A percentile compares a stretch with the other conserved stretches of the same genome.
Evolutionary conservation across 352 stramenopile genomes (phyloP).

Genomic region (Phytophthora parvispora): DNA sequence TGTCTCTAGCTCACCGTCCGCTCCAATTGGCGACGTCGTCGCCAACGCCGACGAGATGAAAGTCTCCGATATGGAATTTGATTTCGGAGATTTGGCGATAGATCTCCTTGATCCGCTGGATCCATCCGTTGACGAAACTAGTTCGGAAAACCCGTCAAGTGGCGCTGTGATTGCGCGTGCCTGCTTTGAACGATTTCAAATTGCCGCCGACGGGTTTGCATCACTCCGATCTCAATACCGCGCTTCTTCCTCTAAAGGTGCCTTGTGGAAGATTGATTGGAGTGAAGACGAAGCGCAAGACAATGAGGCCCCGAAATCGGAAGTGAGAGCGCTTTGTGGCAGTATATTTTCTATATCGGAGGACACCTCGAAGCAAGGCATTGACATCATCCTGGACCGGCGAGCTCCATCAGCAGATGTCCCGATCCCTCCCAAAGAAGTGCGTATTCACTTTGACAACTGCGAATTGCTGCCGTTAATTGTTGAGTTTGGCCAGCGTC

Average conservation of each 20-base stretch:
- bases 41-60: conserved; percentile 55
- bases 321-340: conserved; percentile 27
- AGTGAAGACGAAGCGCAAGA: conserved; percentile 8
- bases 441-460: conserved; percentile 70
- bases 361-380: conserved; percentile 24
- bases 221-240: conserved; percentile 66
- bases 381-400: conserved; percentile 64
- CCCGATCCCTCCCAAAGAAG: conserved; percentile 36
- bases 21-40: background rate
- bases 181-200: conserved; percentile 45
- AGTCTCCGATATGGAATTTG: conserved; percentile 50
- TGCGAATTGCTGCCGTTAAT: conserved; percentile 66
- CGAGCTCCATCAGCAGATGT: conserved; percentile 21
- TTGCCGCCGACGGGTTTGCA: conserved; percentile 56
- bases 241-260: conserved; percentile 43
- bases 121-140: conserved; percentile 8
- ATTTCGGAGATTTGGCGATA: conserved; percentile 55
- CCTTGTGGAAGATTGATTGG: conserved; percentile 64
- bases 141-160: conserved; percentile 11
- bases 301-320: conserved; percentile 12
- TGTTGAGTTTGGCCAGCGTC: conserved; percentile 53
- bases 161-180: conserved; percentile 46
- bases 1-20: conserved; percentile 24
- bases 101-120: conserved; percentile 40
- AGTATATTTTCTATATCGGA: conserved; percentile 28